Evolutionary conservation across 371 early-diverging fungal species (phyloP).

Genomic region (Haplosporangium sp.): DNA sequence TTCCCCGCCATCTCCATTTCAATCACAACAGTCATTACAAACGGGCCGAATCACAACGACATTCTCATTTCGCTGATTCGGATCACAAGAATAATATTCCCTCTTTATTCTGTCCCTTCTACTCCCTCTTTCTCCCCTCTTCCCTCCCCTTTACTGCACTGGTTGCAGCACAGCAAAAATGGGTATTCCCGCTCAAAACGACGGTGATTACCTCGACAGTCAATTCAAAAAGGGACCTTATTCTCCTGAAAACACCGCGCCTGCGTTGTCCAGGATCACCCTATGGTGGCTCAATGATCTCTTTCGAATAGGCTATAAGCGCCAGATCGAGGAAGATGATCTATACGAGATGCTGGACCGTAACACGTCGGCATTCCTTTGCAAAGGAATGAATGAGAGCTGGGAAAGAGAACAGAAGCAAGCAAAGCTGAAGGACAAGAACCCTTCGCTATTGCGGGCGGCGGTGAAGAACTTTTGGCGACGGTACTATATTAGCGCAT

Average conservation of each 20-base stretch:
- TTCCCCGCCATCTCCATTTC: no score
- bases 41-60: no score
- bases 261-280: constrained; percentile 33
- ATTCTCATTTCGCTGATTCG: no score
- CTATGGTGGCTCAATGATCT: constrained; percentile 56
- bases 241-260: constrained; percentile 53
- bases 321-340: constrained; percentile 57
- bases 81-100: no score
- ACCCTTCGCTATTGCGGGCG: constrained; percentile 45
- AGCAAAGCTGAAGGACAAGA: constrained; percentile 27
- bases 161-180: no score
- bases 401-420: constrained; percentile 46
- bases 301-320: constrained; percentile 46
- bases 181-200: neutral
- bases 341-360: constrained; percentile 55
- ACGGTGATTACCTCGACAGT: constrained; percentile 9
- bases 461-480: constrained; percentile 31
- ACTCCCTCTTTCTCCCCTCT: no score
- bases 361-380: constrained; percentile 24
- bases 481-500: constrained; percentile 31
- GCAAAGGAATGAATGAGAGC: constrained; percentile 5
- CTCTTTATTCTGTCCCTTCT: no score
- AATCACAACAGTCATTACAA: no score
- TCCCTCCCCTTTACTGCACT: no score
- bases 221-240: constrained; percentile 35